Evolutionary conservation across 2,329 filamentous ascomycete genomes (phyloP).

Genomic region (Sporothrix variecibatus): DNA sequence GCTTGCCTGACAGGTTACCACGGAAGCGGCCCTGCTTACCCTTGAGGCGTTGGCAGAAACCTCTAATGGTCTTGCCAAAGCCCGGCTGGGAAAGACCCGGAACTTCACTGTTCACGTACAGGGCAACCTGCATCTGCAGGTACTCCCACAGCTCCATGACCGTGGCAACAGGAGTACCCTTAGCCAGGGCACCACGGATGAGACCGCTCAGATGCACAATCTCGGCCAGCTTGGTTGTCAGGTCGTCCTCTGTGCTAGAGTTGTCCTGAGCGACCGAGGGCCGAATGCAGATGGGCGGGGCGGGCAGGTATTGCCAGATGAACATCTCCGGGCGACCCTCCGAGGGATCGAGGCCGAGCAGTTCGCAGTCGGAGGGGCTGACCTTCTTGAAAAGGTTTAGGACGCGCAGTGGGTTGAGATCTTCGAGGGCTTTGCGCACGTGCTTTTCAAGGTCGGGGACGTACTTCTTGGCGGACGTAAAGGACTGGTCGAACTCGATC

Average conservation of each 20-base stretch:
- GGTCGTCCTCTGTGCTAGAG: conserved; percentile 92
- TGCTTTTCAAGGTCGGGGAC: conserved; percentile 89
- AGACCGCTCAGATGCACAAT: conserved; percentile 91
- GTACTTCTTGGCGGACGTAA: conserved; percentile 73
- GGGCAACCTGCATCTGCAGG: conserved; percentile 88
- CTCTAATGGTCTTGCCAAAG: conserved; percentile 84
- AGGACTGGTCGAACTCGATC: conserved; percentile 80
- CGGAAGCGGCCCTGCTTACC: conserved; percentile 97
- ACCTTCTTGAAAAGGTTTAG: conserved; percentile 91
- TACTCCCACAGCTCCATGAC: conserved; percentile 99
- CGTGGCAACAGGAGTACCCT: conserved; percentile 80
- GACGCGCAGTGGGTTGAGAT: conserved; percentile 85
- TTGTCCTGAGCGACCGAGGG: conserved; percentile 92
- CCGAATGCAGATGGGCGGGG: conserved; percentile 89
- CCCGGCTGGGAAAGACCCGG: conserved; percentile 88
- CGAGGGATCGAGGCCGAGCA: conserved; percentile 82
- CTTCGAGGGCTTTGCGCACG: conserved; percentile 87
- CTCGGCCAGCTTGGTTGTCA: conserved; percentile 95
- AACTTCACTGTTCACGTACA: conserved; percentile 97
- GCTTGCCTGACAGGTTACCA: conserved; percentile 95
- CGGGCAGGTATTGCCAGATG: conserved; percentile 94
- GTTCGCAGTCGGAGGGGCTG: conserved; percentile 80
- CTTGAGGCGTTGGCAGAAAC: conserved; percentile 93
- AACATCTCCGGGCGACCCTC: conserved; percentile 95
- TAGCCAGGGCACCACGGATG: conserved; percentile 78